Evolutionary conservation across 176 grass and related monocot genomes (phyloP).

Genomic region (Chrysopogon serrulatus): DNA sequence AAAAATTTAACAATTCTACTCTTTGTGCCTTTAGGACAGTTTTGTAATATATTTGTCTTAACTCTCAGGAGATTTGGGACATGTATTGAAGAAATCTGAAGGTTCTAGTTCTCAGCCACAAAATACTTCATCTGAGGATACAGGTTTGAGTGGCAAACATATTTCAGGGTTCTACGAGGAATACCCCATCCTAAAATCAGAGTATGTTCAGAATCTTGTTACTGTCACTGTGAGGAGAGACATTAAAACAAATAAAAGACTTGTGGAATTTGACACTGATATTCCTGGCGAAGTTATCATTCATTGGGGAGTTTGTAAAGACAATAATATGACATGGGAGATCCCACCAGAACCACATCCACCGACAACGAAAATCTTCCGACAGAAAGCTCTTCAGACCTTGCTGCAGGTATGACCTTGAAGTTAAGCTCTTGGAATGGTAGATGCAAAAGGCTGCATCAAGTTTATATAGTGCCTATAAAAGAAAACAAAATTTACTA

Average conservation of each 20-base stretch:
- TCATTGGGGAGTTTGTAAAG: constrained; percentile 91
- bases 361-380: constrained; percentile 61
- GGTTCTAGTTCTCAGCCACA: constrained; percentile 28
- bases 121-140: constrained; percentile 12
- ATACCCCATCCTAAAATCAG: constrained; percentile 70
- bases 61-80: constrained; percentile 42
- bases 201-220: constrained; percentile 65
- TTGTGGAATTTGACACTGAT: constrained; percentile 81
- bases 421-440: constrained; percentile 35
- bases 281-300: constrained; percentile 80
- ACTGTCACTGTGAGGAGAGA: constrained; percentile 59
- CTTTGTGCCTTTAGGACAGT: constrained; percentile 25
- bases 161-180: constrained; percentile 65
- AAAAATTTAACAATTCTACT: constrained; percentile 1
- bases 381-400: constrained; percentile 86
- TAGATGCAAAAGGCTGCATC: constrained; percentile 26
- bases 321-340: constrained; percentile 68
- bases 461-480: not conserved
- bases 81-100: constrained; percentile 36
- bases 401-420: constrained; percentile 65
- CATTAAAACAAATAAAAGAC: constrained; percentile 46
- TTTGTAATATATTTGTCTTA: constrained; percentile 36
- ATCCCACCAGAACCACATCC: constrained; percentile 84
- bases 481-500: not conserved
- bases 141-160: constrained; percentile 30